A percentile compares a stretch with the other conserved stretches of the same genome.
phyloP scores from a whole-genome alignment of 257 asterid genomes.

The Solanum pimpinellifolium region DNA sequence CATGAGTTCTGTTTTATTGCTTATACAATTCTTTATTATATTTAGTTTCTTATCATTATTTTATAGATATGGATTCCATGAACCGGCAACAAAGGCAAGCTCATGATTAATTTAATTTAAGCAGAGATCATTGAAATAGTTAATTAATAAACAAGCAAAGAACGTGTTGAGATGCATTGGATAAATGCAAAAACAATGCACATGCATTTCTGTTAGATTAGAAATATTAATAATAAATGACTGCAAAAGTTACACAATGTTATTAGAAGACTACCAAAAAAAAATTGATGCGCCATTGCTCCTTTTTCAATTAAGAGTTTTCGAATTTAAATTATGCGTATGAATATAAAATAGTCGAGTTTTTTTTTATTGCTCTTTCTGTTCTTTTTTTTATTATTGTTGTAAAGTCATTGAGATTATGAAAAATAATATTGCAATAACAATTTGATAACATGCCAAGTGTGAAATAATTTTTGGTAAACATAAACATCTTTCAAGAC shows the following conservation, averaged over 20 bases:
- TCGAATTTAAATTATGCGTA: accelerated
- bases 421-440: not conserved
- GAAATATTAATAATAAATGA: not conserved
- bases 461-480: not conserved
- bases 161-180: not conserved
- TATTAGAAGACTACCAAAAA: not conserved
- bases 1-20: not conserved
- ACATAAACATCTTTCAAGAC: not conserved
- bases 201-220: not conserved
- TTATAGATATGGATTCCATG: not conserved
- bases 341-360: no score
- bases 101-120: not conserved
- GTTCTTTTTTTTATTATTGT: not conserved
- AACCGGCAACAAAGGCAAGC: not conserved
- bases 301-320: no score
- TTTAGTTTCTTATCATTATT: not conserved
- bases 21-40: not conserved
- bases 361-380: not conserved
- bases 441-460: not conserved
- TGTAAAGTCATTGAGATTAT: not conserved
- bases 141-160: not conserved
- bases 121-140: not conserved
- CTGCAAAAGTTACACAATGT: not conserved
- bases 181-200: not conserved
- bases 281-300: no score